phyloP scores from a whole-genome alignment of 768 basidiomycete genomes.

The Russula sp. region DNA sequence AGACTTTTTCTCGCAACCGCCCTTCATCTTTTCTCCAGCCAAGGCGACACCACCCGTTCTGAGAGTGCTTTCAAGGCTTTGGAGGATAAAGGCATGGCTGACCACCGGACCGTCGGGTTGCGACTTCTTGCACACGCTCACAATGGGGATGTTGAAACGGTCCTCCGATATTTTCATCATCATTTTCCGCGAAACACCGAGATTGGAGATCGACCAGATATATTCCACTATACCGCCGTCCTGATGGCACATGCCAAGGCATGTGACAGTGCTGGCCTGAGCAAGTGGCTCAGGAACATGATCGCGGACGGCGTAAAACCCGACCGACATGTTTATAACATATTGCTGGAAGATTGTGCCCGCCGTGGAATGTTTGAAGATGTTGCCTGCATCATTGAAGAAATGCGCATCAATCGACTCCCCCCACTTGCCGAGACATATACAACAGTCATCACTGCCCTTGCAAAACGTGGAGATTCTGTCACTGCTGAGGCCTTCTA shows the following conservation, averaged over 20 bases:
- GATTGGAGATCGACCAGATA: slow-evolving; percentile 33
- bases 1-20: slow-evolving; percentile 32
- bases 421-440: slow-evolving; percentile 48
- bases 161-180: slow-evolving; percentile 44
- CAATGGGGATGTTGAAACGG: slow-evolving; percentile 34
- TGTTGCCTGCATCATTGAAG: slow-evolving; percentile 42
- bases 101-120: slow-evolving; percentile 32
- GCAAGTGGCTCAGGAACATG: slow-evolving; percentile 49
- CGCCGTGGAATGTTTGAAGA: slow-evolving; percentile 46
- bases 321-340: slow-evolving; percentile 49
- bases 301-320: slow-evolving; percentile 42
- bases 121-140: slow-evolving; percentile 52
- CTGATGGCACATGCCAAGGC: slow-evolving; percentile 46
- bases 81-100: slow-evolving; percentile 25
- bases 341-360: slow-evolving; percentile 52
- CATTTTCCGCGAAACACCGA: slow-evolving; percentile 38
- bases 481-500: slow-evolving; percentile 61
- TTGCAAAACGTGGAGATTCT: slow-evolving; percentile 55
- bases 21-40: slow-evolving; percentile 45
- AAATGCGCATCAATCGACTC: slow-evolving; percentile 51
- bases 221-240: slow-evolving; percentile 49
- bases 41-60: slow-evolving; percentile 41
- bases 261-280: slow-evolving; percentile 42
- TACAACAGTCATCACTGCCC: slow-evolving; percentile 58
- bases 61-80: slow-evolving; percentile 39